Percentiles rank a stretch among this genome's conserved stretches.
Evolutionary conservation across 306 rosid species (phyloP).

Genomic region (Prunus kanzakura): DNA sequence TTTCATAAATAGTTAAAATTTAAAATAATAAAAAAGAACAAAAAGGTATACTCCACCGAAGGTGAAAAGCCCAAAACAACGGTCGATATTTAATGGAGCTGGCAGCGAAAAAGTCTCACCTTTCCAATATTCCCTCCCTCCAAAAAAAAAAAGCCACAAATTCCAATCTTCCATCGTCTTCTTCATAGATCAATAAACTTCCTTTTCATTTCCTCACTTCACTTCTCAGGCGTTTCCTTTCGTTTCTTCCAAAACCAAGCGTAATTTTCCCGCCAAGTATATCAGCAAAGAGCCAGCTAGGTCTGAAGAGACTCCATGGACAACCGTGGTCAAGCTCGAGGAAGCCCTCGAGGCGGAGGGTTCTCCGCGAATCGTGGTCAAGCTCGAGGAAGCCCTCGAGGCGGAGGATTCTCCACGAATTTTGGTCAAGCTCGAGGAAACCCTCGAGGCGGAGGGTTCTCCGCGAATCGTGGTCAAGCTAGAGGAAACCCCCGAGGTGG

Average conservation of each 20-base stretch:
- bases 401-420: neutral
- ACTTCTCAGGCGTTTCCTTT: too few species aligned
- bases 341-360: constrained; percentile 1
- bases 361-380: neutral
- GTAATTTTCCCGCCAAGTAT: constrained; percentile 14
- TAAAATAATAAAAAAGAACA: too few species aligned
- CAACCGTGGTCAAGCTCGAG: constrained; percentile 4
- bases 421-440: neutral
- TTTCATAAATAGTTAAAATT: too few species aligned
- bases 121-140: too few species aligned
- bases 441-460: constrained; percentile 4
- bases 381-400: neutral
- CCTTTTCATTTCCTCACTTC: neutral
- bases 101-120: too few species aligned
- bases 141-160: too few species aligned
- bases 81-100: too few species aligned
- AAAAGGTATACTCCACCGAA: too few species aligned
- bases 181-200: neutral
- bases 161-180: neutral
- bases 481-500: constrained; percentile 1
- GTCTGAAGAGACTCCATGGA: neutral
- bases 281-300: neutral
- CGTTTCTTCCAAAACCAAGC: neutral
- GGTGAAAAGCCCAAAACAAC: too few species aligned
- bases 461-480: neutral